Percentiles rank a stretch among this genome's conserved stretches.
These are phyloP conservation scores for Curvularia verruculosa DNA, from an alignment of 2,329 filamentous ascomycete species.

Conservation along the genomic window DNA sequence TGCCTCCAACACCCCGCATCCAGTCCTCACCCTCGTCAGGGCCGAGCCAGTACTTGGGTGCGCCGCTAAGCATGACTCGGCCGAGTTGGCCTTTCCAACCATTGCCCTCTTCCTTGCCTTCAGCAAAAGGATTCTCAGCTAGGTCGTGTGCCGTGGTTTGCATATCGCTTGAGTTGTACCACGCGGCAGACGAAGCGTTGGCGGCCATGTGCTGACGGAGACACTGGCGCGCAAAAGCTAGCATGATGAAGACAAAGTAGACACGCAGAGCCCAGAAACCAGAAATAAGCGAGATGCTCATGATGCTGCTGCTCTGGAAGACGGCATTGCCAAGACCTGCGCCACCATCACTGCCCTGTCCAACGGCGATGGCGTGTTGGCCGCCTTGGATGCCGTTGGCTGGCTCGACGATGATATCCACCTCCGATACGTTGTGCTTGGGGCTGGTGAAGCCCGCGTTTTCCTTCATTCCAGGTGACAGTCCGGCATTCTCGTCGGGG, in stretches of 20 bases:
- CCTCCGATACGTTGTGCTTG: constrained; percentile 64
- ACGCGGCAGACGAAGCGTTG: constrained; percentile 53
- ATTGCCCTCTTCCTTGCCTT: constrained; percentile 72
- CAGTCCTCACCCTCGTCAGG: constrained; percentile 69
- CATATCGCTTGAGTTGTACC: constrained; percentile 46
- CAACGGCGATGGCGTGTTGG: constrained; percentile 61
- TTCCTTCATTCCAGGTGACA: constrained; percentile 63
- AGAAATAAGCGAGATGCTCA: constrained; percentile 78
- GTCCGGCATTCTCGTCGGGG: constrained; percentile 49
- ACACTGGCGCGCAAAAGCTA: constrained; percentile 80
- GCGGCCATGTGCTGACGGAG: constrained; percentile 70
- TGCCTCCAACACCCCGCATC: constrained; percentile 67
- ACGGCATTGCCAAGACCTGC: constrained; percentile 66
- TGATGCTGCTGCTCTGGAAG: constrained; percentile 69
- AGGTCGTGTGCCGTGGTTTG: constrained; percentile 53
- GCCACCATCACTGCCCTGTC: constrained; percentile 45
- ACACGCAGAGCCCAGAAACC: constrained; percentile 75
- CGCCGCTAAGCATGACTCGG: constrained; percentile 76
- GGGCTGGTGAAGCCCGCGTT: constrained; percentile 70
- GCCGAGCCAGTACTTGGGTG: constrained; percentile 81
- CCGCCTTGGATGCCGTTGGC: constrained; percentile 54
- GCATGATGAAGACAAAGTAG: constrained; percentile 84
- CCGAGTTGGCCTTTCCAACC: constrained; percentile 82
- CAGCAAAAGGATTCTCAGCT: constrained; percentile 72
- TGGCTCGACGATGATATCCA: constrained; percentile 60